Evolutionary conservation across 306 rosid species (phyloP).

Genomic region (Vigna nakashimae): DNA sequence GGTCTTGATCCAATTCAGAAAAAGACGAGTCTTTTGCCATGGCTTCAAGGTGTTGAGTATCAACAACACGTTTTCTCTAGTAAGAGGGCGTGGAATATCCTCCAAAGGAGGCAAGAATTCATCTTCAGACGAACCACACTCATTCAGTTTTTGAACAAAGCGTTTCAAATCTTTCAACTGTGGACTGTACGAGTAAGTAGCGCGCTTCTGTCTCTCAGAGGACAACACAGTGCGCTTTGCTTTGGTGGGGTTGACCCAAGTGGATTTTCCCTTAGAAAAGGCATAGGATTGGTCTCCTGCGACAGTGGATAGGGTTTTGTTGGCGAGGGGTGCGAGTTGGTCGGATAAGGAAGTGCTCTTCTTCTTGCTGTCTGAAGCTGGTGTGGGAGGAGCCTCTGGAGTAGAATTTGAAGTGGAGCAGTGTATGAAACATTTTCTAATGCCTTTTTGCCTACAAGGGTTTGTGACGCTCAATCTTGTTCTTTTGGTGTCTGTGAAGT

Average conservation of each 20-base stretch:
- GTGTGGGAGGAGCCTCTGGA: constrained; percentile 48
- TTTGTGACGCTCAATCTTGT: constrained; percentile 59
- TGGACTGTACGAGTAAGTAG: constrained; percentile 63
- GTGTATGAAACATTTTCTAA: constrained; percentile 45
- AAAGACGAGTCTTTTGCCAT: constrained; percentile 76
- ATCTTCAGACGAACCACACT: constrained; percentile 54
- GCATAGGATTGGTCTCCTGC: constrained; percentile 50
- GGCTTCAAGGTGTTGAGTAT: constrained; percentile 87
- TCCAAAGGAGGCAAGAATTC: constrained; percentile 62
- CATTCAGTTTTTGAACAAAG: constrained; percentile 70
- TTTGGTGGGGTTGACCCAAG: constrained; percentile 90
- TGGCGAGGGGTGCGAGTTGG: constrained; percentile 73
- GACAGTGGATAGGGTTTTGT: constrained; percentile 59
- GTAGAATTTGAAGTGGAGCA: constrained; percentile 58
- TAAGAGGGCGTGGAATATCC: constrained; percentile 71
- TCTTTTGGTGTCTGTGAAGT: constrained; percentile 55
- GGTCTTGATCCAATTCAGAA: constrained; percentile 82
- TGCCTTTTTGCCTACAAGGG: constrained; percentile 32
- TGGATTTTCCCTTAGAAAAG: constrained; percentile 77
- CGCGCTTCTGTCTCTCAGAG: constrained; percentile 72
- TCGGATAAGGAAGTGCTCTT: constrained; percentile 76
- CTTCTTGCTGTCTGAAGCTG: constrained; percentile 45
- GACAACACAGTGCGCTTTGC: constrained; percentile 73
- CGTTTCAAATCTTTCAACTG: constrained; percentile 64
- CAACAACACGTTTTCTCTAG: constrained; percentile 71